Conservation (phyloP, 2,329 filamentous ascomycete species). For the Arthrobotrys iridis region DNA sequence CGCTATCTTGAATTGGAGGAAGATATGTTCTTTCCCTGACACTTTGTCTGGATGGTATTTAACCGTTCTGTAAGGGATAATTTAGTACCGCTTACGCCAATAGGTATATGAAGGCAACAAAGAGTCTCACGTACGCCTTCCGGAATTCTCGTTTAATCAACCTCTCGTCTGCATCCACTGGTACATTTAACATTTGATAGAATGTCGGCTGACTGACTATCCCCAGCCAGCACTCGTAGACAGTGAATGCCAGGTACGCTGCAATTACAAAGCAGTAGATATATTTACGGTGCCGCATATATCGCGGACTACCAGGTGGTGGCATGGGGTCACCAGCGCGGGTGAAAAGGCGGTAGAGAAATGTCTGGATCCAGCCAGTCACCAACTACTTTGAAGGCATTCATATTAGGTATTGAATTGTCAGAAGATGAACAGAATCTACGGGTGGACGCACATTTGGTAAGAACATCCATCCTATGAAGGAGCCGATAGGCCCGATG, state of each 20-base stretch:
- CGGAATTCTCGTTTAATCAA: constrained; percentile 87
- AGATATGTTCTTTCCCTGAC: constrained; percentile 67
- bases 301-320: constrained; percentile 74
- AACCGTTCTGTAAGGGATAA: constrained; percentile 52
- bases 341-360: constrained; percentile 89
- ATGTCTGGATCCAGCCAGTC: constrained; percentile 77
- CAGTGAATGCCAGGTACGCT: constrained; percentile 72
- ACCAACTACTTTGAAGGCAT: constrained; percentile 69
- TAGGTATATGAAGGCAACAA: too few relatives aligned
- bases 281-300: constrained; percentile 77
- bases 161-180: constrained; percentile 74
- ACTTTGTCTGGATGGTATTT: constrained; percentile 83
- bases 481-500: constrained; percentile 37
- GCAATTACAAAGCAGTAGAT: constrained; percentile 86
- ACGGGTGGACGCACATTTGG: constrained; percentile 33
- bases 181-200: constrained; percentile 79
- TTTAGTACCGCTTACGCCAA: too few relatives aligned
- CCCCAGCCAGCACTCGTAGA: constrained; percentile 89
- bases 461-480: constrained; percentile 51
- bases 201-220: constrained; percentile 77
- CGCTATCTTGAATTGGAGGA: constrained; percentile 83
- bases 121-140: constrained; percentile 65
- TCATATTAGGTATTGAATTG: neutral
- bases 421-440: neutral
- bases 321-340: constrained; percentile 87